phyloP scores from a whole-genome alignment of 768 basidiomycete species.

The Kwoniella sp. region DNA sequence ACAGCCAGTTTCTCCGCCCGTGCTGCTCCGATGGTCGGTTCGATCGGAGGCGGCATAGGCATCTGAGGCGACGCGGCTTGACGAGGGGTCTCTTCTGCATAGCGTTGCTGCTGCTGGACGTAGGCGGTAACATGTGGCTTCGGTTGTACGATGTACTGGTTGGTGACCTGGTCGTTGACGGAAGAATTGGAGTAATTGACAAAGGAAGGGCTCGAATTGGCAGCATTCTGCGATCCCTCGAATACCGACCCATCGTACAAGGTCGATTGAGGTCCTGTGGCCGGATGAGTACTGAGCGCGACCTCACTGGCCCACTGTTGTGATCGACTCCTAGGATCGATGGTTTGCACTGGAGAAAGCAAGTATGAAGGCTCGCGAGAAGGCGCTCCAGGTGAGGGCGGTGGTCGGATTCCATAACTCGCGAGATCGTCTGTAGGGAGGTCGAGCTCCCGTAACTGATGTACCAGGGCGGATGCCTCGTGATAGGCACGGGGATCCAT shows the following conservation, averaged over 20 bases:
- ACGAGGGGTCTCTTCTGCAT: constrained; percentile 20
- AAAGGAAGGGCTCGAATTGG: constrained; percentile 8
- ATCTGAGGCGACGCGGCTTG: background rate
- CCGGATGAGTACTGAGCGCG: constrained; percentile 12
- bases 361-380: too few species aligned
- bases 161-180: background rate
- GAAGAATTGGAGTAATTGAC: constrained; percentile 13
- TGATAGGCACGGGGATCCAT: constrained; percentile 17
- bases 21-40: constrained; percentile 15
- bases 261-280: constrained; percentile 32
- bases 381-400: constrained; percentile 17
- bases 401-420: constrained; percentile 43
- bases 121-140: constrained; percentile 25
- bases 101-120: constrained; percentile 22
- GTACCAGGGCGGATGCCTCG: constrained; percentile 42
- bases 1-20: constrained; percentile 21
- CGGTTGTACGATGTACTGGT: constrained; percentile 22
- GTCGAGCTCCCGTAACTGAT: constrained; percentile 50
- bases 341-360: constrained; percentile 9
- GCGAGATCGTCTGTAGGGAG: constrained; percentile 49
- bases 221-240: constrained; percentile 34
- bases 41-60: constrained; percentile 21
- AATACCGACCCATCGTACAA: constrained; percentile 48
- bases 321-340: constrained; percentile 8
- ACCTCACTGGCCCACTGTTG: constrained; percentile 16